Evolutionary conservation across 1,139 yeast genomes (phyloP), one percentile per base, ranked within the genome.

Genomic region (Maudiozyma humilis): DNA sequence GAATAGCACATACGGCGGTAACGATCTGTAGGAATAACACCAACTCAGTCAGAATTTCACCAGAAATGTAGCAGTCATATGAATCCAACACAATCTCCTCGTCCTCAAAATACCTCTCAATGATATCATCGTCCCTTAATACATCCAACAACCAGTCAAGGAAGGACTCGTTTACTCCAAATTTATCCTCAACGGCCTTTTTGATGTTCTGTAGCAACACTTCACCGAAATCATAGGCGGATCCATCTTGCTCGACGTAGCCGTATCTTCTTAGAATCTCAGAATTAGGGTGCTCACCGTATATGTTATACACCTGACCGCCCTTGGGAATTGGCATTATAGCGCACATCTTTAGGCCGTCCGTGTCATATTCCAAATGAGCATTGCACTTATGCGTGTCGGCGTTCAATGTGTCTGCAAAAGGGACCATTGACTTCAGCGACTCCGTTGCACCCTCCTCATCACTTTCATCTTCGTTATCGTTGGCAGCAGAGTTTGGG

Each of bases 231-330:
- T 91, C 97, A 59, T 70, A 78, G 42, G 74, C 76, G 0, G 95
- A 85, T 0, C 89, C 89, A 12, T 71, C 72, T 47, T 70, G 63
- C 63, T 91, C 96, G 18, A 86, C 93, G 56, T 86, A 91, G 0
- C 98, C 98, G 53, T 89, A 91, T 45, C 95, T 73, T 55, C 98
- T 76, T 46, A 91, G 69, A 32, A 91, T 72, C 56, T 91, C 97
- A 29, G 91, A 71, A 60, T 89, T 89, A 20, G 97, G 94, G 51
- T 85, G 81, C 43, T 87, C 93, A 2, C 96, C 94, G 61, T 91
- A 91, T 0, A 89, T 83, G 63, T 89, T 89, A 65, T 76, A 89
- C 3, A 91, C 69, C 58, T 91, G 97, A 19, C 78, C 80, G 1
- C 85, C 89, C 36, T 67, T 66, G 8, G 64, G 47, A 34, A 91